Conservation (phyloP, 176 grass and related monocot genomes). For the Elymus sibiricus region DNA sequence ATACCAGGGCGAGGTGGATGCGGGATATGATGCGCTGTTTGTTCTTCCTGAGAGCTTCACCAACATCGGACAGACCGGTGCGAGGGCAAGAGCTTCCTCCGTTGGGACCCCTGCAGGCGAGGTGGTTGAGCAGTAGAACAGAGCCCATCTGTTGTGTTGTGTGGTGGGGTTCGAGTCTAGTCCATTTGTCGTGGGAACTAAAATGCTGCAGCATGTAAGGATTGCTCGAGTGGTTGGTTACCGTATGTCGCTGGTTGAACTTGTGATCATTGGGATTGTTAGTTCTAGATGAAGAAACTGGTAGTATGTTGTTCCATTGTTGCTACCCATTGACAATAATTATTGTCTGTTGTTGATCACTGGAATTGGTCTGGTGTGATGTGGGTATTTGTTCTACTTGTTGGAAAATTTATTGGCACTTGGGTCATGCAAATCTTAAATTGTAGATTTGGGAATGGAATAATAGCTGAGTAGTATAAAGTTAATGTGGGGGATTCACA, state of each 20-base stretch:
- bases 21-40: neutral
- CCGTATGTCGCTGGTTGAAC: neutral
- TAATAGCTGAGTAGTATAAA: neutral
- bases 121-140: slow-evolving; percentile 22
- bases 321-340: neutral
- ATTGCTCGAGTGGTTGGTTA: neutral
- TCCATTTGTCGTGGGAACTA: neutral
- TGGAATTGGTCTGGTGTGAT: neutral
- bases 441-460: neutral
- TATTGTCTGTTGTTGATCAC: neutral
- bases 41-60: slow-evolving; percentile 34
- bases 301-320: neutral
- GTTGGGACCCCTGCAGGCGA: slow-evolving; percentile 26
- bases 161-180: neutral
- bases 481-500: neutral
- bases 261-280: neutral
- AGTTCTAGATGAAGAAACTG: neutral
- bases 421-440: neutral
- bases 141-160: neutral
- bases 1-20: slow-evolving; percentile 13
- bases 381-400: neutral
- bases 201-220: neutral
- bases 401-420: neutral
- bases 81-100: neutral
- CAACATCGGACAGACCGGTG: neutral